A percentile compares a stretch with the other conserved stretches of the same genome.
Conservation (phyloP, 345 rosid genomes). For the Adansonia digitata region DNA sequence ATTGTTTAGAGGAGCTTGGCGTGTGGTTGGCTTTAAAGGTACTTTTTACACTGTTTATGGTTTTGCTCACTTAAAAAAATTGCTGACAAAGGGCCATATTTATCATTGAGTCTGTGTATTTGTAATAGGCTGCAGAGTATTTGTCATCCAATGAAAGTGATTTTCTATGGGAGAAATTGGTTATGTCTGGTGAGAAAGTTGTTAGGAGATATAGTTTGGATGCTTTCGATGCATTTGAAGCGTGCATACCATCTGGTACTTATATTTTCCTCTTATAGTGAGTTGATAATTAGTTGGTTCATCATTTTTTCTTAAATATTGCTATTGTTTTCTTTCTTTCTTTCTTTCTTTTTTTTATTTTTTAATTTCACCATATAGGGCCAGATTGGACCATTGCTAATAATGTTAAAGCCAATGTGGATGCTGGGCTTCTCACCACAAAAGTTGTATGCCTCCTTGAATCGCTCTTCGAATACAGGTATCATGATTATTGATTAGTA, state of each 20-base stretch:
- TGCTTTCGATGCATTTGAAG: conserved; percentile 38
- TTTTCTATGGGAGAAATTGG: conserved; percentile 39
- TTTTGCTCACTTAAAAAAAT: no score
- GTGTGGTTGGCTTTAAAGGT: conserved; percentile 81
- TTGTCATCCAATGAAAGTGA: conserved; percentile 43
- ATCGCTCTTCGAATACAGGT: conserved; percentile 78
- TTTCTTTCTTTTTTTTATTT: not conserved
- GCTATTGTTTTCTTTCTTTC: no score
- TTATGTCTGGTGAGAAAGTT: conserved; percentile 31
- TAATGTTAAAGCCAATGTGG: conserved; percentile 27
- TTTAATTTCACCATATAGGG: conserved; percentile 30
- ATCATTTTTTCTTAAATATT: not conserved
- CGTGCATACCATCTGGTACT: conserved; percentile 52
- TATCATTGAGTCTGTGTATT: not conserved
- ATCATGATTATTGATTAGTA: conserved; percentile 6
- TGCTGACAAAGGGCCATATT: not conserved
- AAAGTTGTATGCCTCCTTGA: conserved; percentile 62
- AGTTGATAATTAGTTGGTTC: not conserved
- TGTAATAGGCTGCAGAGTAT: conserved; percentile 64
- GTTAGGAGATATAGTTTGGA: conserved; percentile 43
- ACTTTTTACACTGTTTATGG: conserved; percentile 7
- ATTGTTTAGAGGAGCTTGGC: conserved; percentile 73
- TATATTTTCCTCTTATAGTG: conserved; percentile 5
- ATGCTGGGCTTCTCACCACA: conserved; percentile 46
- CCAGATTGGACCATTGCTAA: conserved; percentile 32